Percentiles rank a stretch among this genome's conserved stretches.
phyloP scores from a whole-genome alignment of 192 early-diverging fungal species.

The Chytriomyces sp. region DNA sequence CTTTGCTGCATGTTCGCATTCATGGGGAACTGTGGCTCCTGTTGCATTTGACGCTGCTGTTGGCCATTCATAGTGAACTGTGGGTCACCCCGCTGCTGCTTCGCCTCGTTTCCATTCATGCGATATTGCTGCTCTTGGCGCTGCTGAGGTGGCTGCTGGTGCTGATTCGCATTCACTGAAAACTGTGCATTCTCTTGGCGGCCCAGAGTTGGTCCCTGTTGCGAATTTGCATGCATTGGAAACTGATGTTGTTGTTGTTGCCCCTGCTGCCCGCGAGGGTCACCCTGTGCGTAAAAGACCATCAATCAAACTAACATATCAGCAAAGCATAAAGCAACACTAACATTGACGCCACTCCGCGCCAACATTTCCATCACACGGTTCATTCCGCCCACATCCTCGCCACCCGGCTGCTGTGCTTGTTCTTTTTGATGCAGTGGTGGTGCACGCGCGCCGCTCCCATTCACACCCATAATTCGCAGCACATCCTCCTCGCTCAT shows the following conservation, averaged over 20 bases:
- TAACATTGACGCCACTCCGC: conserved; percentile 6
- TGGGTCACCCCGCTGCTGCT: too few relatives aligned
- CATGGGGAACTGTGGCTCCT: neutral
- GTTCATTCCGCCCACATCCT: conserved; percentile 6
- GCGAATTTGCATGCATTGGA: neutral
- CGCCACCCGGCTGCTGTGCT: neutral
- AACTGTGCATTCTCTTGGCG: conserved; percentile 5
- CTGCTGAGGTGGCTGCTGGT: neutral
- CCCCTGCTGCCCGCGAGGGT: neutral
- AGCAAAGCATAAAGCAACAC: neutral
- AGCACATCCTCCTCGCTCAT: conserved; percentile 26
- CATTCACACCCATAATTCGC: conserved; percentile 7
- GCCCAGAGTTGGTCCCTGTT: neutral
- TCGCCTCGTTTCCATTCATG: too few relatives aligned
- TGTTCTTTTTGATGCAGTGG: neutral
- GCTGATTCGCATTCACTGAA: neutral
- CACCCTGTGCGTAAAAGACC: neutral
- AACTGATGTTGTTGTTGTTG: conserved; percentile 8
- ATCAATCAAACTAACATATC: neutral
- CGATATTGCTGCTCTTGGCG: too few relatives aligned
- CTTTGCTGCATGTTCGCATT: neutral
- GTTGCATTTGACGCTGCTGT: neutral
- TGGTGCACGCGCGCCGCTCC: neutral
- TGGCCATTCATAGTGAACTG: too few relatives aligned
- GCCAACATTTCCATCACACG: conserved; percentile 27